Percentiles rank a stretch among this genome's conserved stretches.
These are phyloP conservation scores for Candida boidinii DNA, from an alignment of 805 yeast genomes.

Conservation along the genomic window DNA sequence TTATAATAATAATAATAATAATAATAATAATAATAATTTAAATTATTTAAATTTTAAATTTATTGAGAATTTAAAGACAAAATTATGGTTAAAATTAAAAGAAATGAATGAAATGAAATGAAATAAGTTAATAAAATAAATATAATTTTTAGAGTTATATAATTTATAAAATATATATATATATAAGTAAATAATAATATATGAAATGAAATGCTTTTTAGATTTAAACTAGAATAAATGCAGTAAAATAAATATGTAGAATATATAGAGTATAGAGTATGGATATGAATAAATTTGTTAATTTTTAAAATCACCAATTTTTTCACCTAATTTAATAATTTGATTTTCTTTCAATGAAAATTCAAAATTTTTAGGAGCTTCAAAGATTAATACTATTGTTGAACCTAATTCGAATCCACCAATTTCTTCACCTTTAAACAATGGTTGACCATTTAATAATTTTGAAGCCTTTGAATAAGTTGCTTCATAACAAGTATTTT, in stretches of 20 bases:
- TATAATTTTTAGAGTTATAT: not conserved
- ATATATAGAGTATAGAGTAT: too few relatives aligned
- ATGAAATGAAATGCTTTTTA: too few relatives aligned
- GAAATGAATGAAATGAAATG: too few relatives aligned
- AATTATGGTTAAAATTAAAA: constrained; percentile 24
- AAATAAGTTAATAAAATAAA: not conserved
- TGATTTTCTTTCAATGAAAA: constrained; percentile 69
- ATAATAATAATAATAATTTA: constrained; percentile 19
- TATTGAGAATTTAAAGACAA: constrained; percentile 42
- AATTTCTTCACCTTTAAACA: constrained; percentile 86
- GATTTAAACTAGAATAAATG: too few relatives aligned
- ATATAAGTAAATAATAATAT: too few relatives aligned
- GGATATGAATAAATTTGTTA: not conserved
- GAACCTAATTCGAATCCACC: constrained; percentile 97
- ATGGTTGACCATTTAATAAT: constrained; percentile 77
- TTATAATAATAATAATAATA: not conserved
- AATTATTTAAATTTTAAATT: constrained; percentile 40
- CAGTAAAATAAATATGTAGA: too few relatives aligned
- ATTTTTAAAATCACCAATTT: constrained; percentile 39
- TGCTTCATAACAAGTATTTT: constrained; percentile 89
- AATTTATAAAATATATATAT: too few relatives aligned
- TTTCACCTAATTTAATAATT: constrained; percentile 76
- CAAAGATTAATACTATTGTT: constrained; percentile 94
- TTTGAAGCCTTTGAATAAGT: constrained; percentile 75
- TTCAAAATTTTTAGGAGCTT: constrained; percentile 78